Evolutionary conservation across 2,329 filamentous ascomycete genomes (phyloP), one percentile per base, ranked within the genome.

Genomic region (Neopestalotiopsis sp.): DNA sequence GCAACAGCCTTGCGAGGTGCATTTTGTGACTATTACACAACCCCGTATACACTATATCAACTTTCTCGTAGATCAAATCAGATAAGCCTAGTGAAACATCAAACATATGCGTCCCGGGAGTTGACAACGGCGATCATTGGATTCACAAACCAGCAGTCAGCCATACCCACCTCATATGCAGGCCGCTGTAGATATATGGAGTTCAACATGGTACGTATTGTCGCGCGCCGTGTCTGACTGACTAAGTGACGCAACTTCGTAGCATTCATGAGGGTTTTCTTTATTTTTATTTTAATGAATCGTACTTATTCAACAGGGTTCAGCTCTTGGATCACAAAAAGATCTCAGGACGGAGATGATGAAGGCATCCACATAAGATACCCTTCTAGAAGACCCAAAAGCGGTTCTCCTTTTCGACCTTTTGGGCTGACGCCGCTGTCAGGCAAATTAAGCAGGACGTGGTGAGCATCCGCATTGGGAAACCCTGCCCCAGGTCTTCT

Each of bases 401-500:
- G 59, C 28, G 59, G 30, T 34, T 34, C 64, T 56, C 52, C 14
- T 38, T 66, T 17, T 38, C 30, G 45, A 56, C 64, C 12, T 66
- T 58, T 66, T 56, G 45, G 32, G 30, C 49, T 13, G 20, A 17
- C 45, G n/a, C 59, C 56, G 56, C 34, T 40, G 52, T 67, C 30
- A 52, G 38, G 34, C 70, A 77, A 76, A 58, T 58, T 38, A 49
- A 38, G 12, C 52, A 57, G 52, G 64, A 60, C 42, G n/a, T 77
- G 74, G 66, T 70, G 73, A 76, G 72, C 73, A 75, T 74, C 75
- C 76, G 66, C 68, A 68, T 68, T 57, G 40, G 68, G 68, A 61
- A 30, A 57, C 73, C 72, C 71, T 64, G 71, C 30, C 76, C 70
- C 74, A 30, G 71, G 30, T 30, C 57, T 60, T 56, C 42, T 63